Evolutionary conservation across 768 basidiomycete genomes (phyloP).

Genomic region (Melanogaster broomeanus): DNA sequence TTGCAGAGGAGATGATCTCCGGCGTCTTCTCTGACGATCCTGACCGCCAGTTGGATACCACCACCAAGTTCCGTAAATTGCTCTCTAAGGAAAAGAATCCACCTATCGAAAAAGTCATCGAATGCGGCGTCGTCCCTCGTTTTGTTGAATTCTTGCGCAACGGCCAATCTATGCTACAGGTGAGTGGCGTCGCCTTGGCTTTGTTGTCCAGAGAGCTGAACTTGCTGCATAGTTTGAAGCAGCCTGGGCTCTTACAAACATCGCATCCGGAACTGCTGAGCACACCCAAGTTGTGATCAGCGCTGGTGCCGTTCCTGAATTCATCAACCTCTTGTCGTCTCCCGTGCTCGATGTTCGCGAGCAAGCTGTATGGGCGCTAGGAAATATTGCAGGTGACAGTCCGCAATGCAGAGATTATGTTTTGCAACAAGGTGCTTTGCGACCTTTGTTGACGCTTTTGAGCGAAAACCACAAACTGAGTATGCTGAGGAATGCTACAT

Average conservation of each 20-base stretch:
- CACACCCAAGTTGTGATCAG: constrained; percentile 98
- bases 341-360: constrained; percentile 95
- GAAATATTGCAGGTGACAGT: constrained; percentile 98
- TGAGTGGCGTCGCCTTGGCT: constrained; percentile 30
- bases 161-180: constrained; percentile 85
- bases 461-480: constrained; percentile 98
- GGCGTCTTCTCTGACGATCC: constrained; percentile 92
- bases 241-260: constrained; percentile 97
- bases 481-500: constrained; percentile 98
- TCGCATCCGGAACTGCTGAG: constrained; percentile 96
- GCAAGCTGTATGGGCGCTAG: constrained; percentile 99
- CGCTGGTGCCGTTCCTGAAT: constrained; percentile 93
- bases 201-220: constrained; percentile 7
- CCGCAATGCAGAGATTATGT: constrained; percentile 98
- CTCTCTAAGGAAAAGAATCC: constrained; percentile 99
- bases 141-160: constrained; percentile 92
- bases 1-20: constrained; percentile 89
- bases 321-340: constrained; percentile 96
- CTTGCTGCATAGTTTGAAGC: constrained; percentile 76
- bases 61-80: constrained; percentile 97
- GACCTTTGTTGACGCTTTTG: constrained; percentile 85
- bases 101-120: constrained; percentile 97
- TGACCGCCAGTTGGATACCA: constrained; percentile 93
- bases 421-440: constrained; percentile 87
- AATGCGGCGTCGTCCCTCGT: constrained; percentile 94